A percentile compares a stretch with the other conserved stretches of the same genome.
These are phyloP conservation scores for Aechmea fasciata DNA, from an alignment of 176 grass and related monocot species.

Conservation along the genomic window DNA sequence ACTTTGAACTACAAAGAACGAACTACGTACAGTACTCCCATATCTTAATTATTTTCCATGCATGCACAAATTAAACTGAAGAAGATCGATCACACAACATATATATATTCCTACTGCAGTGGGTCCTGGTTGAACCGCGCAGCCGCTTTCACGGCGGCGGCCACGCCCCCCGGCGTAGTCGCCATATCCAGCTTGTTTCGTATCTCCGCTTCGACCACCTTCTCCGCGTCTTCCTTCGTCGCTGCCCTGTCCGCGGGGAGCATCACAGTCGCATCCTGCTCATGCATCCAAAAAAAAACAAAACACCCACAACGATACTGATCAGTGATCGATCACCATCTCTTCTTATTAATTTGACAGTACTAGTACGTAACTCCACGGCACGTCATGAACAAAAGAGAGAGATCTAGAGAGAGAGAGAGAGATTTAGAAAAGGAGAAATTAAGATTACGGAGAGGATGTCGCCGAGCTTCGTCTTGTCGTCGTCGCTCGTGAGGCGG, in stretches of 20 bases:
- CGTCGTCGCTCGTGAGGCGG: constrained; percentile 15
- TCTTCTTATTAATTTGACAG: not conserved
- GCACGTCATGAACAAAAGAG: not conserved
- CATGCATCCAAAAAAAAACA: not conserved
- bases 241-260: constrained; percentile 38
- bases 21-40: too few relatives aligned
- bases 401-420: not conserved
- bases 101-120: not conserved
- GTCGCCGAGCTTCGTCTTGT: constrained; percentile 45
- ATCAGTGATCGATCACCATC: not conserved
- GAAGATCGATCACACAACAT: not conserved
- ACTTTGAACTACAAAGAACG: too few relatives aligned
- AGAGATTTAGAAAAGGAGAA: not conserved
- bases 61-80: not conserved
- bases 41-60: too few relatives aligned
- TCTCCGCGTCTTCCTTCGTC: constrained; percentile 41
- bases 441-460: constrained; percentile 27
- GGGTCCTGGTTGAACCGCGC: constrained; percentile 21
- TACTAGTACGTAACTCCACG: not conserved
- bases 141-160: constrained; percentile 37
- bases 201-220: constrained; percentile 21
- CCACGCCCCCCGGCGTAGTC: constrained; percentile 1
- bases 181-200: not conserved
- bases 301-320: not conserved
- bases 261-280: constrained; percentile 39